phyloP scores from a whole-genome alignment of 2,329 filamentous ascomycete genomes.

The Alternaria triticina region DNA sequence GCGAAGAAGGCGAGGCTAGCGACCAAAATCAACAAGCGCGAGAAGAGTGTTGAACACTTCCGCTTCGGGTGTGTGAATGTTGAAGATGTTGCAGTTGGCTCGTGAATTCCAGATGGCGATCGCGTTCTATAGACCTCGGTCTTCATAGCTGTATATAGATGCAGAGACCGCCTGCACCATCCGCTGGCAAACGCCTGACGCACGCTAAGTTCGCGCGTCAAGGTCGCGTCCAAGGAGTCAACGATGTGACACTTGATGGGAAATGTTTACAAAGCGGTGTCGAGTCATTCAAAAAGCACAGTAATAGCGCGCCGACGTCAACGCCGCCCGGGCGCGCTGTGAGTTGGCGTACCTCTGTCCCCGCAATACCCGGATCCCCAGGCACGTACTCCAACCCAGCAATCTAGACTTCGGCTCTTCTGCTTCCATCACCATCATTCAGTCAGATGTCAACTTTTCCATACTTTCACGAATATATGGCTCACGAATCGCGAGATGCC shows the following conservation, averaged over 20 bases:
- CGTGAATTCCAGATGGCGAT: not conserved
- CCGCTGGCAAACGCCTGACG: conserved; percentile 13
- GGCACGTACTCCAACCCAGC: not conserved
- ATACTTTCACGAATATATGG: not conserved
- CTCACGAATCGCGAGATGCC: conserved; percentile 3
- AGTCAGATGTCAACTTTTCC: not conserved
- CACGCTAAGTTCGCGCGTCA: conserved; percentile 20
- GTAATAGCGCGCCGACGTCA: conserved; percentile 9
- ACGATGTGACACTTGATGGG: not conserved
- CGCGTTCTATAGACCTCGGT: conserved; percentile 25
- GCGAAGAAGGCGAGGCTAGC: conserved; percentile 13
- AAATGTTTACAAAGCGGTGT: not conserved
- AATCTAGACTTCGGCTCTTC: not conserved
- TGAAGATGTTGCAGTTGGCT: conserved; percentile 19
- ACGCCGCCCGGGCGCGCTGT: conserved; percentile 1
- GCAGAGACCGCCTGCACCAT: conserved; percentile 13
- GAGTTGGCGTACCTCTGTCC: conserved; percentile 16
- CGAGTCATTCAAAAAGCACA: conserved; percentile 1
- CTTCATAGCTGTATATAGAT: conserved; percentile 27
- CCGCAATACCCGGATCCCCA: conserved; percentile 13
- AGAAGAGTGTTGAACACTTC: conserved; percentile 31
- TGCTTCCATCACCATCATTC: not conserved
- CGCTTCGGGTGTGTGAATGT: conserved; percentile 10
- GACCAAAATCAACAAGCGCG: conserved; percentile 13
- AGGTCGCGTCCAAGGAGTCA: conserved; percentile 6